Base-by-base conservation (phyloP, 148 eudicot species). In the Mesembryanthemum crystallinum region DNA sequence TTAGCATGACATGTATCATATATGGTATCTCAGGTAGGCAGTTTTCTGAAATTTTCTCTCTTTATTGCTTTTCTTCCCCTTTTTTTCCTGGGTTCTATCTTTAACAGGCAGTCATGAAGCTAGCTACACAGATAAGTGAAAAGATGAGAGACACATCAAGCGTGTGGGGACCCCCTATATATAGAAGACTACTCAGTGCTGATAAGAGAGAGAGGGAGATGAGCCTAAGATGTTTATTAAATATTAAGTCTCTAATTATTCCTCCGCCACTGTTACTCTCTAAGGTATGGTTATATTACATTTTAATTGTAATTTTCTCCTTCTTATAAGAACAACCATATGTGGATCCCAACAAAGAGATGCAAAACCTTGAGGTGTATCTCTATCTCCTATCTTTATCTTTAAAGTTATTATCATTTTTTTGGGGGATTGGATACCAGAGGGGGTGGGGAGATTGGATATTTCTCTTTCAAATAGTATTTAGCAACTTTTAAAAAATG, bases 121-220 rank as follows among this genome's bases (percentile, higher is more conserved):
- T 93, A 82, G 83, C 82, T 29, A 74, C 79, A 76, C 89, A 89
- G 75, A 28, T 88, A 52, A 78, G 81, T 80, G 88, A 86, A 69
- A 88, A 85, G 74, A 91, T 89, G 98, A 88, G 85, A 78, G 86
- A 85, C 45, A 65, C 89, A 42, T 89, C 98, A 80, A 78, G 68
- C 71, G 33, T 87, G 81, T 93, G 98, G 96, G 86, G 83, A 67
- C 93, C 98, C 55, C 87, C 94, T 60, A 81, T 93, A 54, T 93
- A 91, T 74, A 88, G 96, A 87, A 88, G 98, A 85, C 91, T 91
- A 54, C 81, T 91, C 67, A 91, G 93, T 83, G 28, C 57, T 12
- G 89, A 93, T 72, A 93, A 89, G 79, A 89, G 89, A 83, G 92
- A 82, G 82, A 85, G 88, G 76, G 98, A 93, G 77, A 89, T 91